These are phyloP conservation scores for Colletotrichum navitas DNA, from an alignment of 2,329 filamentous ascomycete species.

Conservation along the genomic window DNA sequence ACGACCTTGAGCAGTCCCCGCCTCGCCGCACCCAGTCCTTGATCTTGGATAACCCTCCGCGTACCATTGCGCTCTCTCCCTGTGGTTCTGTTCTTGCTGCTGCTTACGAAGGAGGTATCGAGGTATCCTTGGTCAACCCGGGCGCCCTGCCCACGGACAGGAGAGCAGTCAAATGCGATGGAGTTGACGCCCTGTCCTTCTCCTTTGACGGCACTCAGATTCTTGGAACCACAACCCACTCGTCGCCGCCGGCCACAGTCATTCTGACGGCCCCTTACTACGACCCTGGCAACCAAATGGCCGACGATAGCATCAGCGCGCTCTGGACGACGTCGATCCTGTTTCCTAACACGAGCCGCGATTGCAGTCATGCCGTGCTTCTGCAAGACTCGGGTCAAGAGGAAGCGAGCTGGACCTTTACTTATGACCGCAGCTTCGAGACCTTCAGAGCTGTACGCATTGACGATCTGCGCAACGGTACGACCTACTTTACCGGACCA, in stretches of 20 bases:
- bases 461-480: slow-evolving; percentile 80
- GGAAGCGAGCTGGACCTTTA: slow-evolving; percentile 81
- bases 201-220: slow-evolving; percentile 84
- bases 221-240: slow-evolving; percentile 78
- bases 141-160: slow-evolving; percentile 74
- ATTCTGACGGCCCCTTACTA: slow-evolving; percentile 85
- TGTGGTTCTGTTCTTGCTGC: slow-evolving; percentile 86
- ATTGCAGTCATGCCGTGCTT: slow-evolving; percentile 82
- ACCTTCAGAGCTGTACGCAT: slow-evolving; percentile 83
- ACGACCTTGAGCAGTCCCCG: slow-evolving; percentile 74
- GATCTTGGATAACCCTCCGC: slow-evolving; percentile 81
- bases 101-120: slow-evolving; percentile 89
- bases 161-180: slow-evolving; percentile 82
- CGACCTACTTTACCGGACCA: slow-evolving; percentile 83
- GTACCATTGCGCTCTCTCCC: slow-evolving; percentile 83
- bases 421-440: slow-evolving; percentile 81
- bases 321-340: slow-evolving; percentile 90
- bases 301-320: slow-evolving; percentile 76
- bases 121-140: slow-evolving; percentile 81
- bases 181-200: slow-evolving; percentile 80
- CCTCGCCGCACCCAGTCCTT: slow-evolving; percentile 81
- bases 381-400: slow-evolving; percentile 71
- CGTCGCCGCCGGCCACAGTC: slow-evolving; percentile 76
- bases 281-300: slow-evolving; percentile 75
- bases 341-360: slow-evolving; percentile 83